Evolutionary conservation across 2,329 filamentous ascomycete genomes (phyloP).

Genomic region (Talaromyces marneffei): DNA sequence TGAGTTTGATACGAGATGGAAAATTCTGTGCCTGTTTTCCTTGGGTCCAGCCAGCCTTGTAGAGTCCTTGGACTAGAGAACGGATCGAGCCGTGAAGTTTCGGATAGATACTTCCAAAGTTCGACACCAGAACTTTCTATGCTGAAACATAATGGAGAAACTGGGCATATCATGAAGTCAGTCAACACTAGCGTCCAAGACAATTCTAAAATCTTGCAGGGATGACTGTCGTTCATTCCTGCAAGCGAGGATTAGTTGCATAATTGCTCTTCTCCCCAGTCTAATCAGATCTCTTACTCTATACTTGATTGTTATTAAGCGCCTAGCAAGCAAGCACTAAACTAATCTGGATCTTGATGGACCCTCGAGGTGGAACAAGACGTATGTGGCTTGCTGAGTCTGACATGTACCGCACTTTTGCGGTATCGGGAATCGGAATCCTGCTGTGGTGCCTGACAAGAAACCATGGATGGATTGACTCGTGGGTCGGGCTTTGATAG

Average conservation of each 20-base stretch:
- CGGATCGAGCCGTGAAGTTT: neutral
- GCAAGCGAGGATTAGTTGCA: neutral
- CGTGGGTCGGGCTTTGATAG: neutral
- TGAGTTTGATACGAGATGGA: neutral
- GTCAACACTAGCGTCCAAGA: neutral
- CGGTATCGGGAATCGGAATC: neutral
- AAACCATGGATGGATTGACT: neutral
- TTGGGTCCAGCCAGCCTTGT: neutral
- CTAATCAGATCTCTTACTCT: neutral
- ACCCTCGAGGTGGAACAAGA: neutral
- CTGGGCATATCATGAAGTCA: too few relatives aligned
- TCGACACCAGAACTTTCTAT: neutral
- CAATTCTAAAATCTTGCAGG: neutral
- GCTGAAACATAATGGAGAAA: neutral
- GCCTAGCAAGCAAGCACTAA: neutral
- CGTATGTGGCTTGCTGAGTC: neutral
- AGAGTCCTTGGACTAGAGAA: too few relatives aligned
- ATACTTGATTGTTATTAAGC: neutral
- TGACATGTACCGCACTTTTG: neutral
- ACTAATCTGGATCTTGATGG: neutral
- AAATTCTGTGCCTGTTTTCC: neutral
- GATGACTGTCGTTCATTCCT: neutral
- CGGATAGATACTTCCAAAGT: neutral
- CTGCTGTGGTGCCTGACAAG: neutral
- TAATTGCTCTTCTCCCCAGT: neutral